phyloP scores from a whole-genome alignment of 768 basidiomycete genomes.

The Mycena galopus region DNA sequence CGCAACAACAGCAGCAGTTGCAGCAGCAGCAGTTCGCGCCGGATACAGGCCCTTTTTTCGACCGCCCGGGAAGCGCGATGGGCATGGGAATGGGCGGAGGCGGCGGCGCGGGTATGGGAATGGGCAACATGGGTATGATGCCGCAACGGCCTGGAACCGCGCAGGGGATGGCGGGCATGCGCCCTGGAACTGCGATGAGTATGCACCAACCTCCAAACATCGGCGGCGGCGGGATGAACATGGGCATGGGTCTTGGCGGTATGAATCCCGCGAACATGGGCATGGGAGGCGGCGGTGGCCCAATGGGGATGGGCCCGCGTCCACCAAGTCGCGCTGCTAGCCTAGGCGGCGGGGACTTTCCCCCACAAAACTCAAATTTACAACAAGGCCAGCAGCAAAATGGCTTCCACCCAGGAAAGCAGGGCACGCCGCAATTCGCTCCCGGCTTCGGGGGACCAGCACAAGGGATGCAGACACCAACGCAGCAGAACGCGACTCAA shows the following conservation, averaged over 20 bases:
- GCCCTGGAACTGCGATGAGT: constrained; percentile 17
- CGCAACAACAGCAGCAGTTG: constrained; percentile 11
- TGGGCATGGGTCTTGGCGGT: constrained; percentile 25
- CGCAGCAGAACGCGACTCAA: constrained; percentile 17
- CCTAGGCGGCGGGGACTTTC: constrained; percentile 18
- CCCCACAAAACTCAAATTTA: neutral
- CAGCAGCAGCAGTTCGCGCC: constrained; percentile 19
- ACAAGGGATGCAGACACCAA: constrained; percentile 16
- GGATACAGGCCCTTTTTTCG: constrained; percentile 13
- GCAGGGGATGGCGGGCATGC: constrained; percentile 30
- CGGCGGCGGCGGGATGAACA: constrained; percentile 15
- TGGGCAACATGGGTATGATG: constrained; percentile 25
- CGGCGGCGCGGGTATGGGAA: constrained; percentile 12
- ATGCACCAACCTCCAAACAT: constrained; percentile 14
- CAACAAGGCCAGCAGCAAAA: constrained; percentile 25
- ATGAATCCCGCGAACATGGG: constrained; percentile 13
- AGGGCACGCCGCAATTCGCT: constrained; percentile 27
- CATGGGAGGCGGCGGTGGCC: constrained; percentile 21
- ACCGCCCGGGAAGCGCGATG: constrained; percentile 32
- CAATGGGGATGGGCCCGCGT: constrained; percentile 26
- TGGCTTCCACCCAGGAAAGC: constrained; percentile 24
- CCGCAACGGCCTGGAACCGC: constrained; percentile 28
- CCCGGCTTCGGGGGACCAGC: constrained; percentile 10
- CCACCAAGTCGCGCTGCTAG: constrained; percentile 30
- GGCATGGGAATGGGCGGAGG: constrained; percentile 28